Evolutionary conservation across 169 alveolate species (phyloP).

Genomic region (Plasmodium billcollinsi): DNA sequence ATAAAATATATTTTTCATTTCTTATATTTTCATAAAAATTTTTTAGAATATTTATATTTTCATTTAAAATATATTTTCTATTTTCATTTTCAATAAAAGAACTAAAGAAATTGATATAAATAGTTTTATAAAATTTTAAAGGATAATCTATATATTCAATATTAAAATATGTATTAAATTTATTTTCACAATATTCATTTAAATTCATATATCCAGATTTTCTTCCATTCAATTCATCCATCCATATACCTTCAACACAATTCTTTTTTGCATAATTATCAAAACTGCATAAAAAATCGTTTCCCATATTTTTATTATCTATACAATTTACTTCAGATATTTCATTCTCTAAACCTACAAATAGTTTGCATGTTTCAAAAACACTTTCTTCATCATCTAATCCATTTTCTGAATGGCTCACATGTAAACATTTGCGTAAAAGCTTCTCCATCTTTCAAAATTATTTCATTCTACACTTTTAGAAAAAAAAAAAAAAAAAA

Average conservation of each 20-base stretch:
- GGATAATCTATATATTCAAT: constrained; percentile 49
- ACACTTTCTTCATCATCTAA: constrained; percentile 28
- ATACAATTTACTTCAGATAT: constrained; percentile 29
- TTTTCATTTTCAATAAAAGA: constrained; percentile 36
- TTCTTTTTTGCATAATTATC: constrained; percentile 52
- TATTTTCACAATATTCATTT: constrained; percentile 65
- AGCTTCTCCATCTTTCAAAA: constrained; percentile 22
- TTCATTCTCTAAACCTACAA: constrained; percentile 11
- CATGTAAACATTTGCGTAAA: constrained; percentile 41
- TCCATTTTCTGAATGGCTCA: background rate
- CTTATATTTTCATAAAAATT: constrained; percentile 19
- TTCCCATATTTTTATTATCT: constrained; percentile 8
- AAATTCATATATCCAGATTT: constrained; percentile 13
- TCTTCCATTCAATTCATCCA: background rate
- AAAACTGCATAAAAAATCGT: constrained; percentile 43
- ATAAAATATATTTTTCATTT: constrained; percentile 34
- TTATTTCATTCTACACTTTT: constrained; percentile 6
- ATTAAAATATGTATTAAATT: constrained; percentile 47
- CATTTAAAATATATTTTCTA: constrained; percentile 15
- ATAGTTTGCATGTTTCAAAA: constrained; percentile 29
- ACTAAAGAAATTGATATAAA: constrained; percentile 42
- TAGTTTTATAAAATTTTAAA: constrained; percentile 28
- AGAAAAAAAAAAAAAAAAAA: background rate
- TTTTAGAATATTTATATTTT: constrained; percentile 25
- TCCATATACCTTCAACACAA: constrained; percentile 15